Base-by-base conservation (phyloP, 108 stramenopile species). In the Pseudonitzschia pungens region DNA sequence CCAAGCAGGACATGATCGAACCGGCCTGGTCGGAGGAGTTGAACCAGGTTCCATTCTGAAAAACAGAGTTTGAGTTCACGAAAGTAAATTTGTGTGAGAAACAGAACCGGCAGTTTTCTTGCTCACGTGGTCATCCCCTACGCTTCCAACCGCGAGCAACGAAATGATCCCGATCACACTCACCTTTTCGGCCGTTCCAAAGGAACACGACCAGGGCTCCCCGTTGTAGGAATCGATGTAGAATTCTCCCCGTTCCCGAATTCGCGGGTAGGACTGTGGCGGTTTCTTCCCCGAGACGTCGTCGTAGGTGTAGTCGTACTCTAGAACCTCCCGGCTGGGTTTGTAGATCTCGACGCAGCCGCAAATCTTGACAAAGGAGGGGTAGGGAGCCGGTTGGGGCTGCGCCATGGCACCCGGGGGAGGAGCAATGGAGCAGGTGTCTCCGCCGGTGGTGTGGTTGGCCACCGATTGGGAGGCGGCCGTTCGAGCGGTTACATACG, bases 1-100 rank as follows among this genome's bases (percentile, higher is more conserved):
- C 91, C 27, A 87, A 73, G 1, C 75, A 69, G 0, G 88, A 80
- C 84, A 92, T 86, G 70, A 87, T 77, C 14, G 84, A 77, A n/a
- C 91, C 91, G 2, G 91, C 83, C 68, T 80, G 82, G 78, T 92
- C 91, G 29, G 76, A 77, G 18, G 69, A 75, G 60, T 89, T 86
- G 68, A 88, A 75, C 91, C 91, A 92, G 31, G 86, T 83, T n/a
- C 91, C 91, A 76, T 89, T 85, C 82, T 86, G 16, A 29, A 71
- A 55, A 29, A 60, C 14, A 52, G 8, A 26, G 54, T 9, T 20
- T 24, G n/a, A 11, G 4, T 24, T 55, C 24, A 10, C 31, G 54
- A 41, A 42, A 44, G 60, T 36, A 2, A 53, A 22, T 55, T 11
- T 20, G n/a, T 26, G 15, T 32, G 24, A 22, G 66, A 51, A 12